phyloP scores from a whole-genome alignment of 2,329 filamentous ascomycete species.

The Alternaria sp. region DNA sequence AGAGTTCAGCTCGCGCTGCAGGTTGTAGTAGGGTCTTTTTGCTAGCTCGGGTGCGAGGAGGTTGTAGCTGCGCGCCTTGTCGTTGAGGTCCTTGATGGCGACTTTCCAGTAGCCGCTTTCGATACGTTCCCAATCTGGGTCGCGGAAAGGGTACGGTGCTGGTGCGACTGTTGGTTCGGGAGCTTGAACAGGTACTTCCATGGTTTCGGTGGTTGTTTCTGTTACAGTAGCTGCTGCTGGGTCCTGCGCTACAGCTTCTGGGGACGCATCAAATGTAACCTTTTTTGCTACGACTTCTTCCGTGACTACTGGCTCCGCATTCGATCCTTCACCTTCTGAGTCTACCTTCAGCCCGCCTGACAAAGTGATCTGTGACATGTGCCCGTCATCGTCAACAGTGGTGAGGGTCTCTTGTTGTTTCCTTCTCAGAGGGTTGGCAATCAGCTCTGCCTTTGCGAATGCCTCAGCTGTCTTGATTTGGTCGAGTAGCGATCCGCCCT shows the following conservation, averaged over 20 bases:
- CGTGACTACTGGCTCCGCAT: conserved; percentile 22
- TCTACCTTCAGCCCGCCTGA: conserved; percentile 52
- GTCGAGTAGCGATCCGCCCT: conserved; percentile 74
- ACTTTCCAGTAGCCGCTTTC: conserved; percentile 79
- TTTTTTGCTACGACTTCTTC: conserved; percentile 38
- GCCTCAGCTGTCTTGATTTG: conserved; percentile 75
- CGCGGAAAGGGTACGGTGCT: conserved; percentile 70
- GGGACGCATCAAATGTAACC: conserved; percentile 17
- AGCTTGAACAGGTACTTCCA: conserved; percentile 17
- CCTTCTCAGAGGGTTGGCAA: conserved; percentile 64
- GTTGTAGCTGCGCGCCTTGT: conserved; percentile 85
- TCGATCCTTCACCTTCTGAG: conserved; percentile 13
- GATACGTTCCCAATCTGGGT: conserved; percentile 74
- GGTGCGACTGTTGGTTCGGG: conserved; percentile 45
- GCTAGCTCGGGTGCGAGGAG: conserved; percentile 91
- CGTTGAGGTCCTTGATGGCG: conserved; percentile 79
- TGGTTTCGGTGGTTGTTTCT: conserved; percentile 18
- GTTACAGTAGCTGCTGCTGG: neutral
- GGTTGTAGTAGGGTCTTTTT: conserved; percentile 88
- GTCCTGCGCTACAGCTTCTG: conserved; percentile 5
- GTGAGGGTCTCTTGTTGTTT: conserved; percentile 55
- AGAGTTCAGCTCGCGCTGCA: conserved; percentile 78
- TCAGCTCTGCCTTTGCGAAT: conserved; percentile 76
- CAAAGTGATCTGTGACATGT: conserved; percentile 56
- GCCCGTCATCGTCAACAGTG: conserved; percentile 53